phyloP scores from a whole-genome alignment of 441 rosid species.

The Bocquillonia castaneifolia region DNA sequence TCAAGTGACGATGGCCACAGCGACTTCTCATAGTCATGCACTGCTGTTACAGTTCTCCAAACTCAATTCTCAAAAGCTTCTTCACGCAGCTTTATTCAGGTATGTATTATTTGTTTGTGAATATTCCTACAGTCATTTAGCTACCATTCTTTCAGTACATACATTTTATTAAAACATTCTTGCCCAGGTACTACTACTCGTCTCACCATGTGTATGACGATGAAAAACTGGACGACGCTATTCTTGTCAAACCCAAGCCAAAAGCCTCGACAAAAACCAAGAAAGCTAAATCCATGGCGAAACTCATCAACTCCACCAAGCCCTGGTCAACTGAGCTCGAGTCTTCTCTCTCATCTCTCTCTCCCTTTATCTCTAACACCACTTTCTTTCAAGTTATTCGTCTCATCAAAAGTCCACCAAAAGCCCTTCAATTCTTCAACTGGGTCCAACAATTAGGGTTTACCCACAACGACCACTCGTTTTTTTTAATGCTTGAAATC shows the following conservation, averaged over 20 bases:
- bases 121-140: too few species aligned
- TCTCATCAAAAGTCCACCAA: constrained; percentile 40
- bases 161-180: too few species aligned
- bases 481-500: constrained; percentile 61
- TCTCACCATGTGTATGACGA: too few species aligned
- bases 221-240: constrained; percentile 12
- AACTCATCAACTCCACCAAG: constrained; percentile 40
- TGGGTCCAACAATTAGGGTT: constrained; percentile 48
- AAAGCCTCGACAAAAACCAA: constrained; percentile 38
- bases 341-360: constrained; percentile 46
- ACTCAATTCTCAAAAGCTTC: neutral
- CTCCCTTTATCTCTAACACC: constrained; percentile 47
- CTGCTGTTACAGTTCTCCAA: constrained; percentile 4
- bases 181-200: constrained; percentile 23
- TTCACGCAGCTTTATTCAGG: constrained; percentile 20
- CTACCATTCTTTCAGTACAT: too few species aligned
- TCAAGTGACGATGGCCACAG: constrained; percentile 2
- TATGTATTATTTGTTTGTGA: neutral
- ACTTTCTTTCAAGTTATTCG: constrained; percentile 50
- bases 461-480: constrained; percentile 46
- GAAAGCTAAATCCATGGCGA: constrained; percentile 45
- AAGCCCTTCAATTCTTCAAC: constrained; percentile 59
- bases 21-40: neutral
- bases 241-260: constrained; percentile 3
- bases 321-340: constrained; percentile 56